Conservation (phyloP, 345 rosid species). For the Salix koriyanagi region DNA sequence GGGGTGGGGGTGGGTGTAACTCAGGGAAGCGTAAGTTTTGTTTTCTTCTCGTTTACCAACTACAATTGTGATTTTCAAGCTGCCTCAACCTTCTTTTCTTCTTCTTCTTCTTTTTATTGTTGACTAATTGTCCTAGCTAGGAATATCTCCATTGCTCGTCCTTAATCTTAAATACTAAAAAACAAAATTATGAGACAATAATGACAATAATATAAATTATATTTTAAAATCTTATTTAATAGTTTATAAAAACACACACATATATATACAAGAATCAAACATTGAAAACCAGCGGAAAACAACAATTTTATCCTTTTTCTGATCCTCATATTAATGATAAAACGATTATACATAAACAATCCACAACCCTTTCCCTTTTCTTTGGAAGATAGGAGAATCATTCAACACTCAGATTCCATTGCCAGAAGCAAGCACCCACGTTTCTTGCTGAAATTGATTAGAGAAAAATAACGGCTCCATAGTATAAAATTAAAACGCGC, state of each 20-base stretch:
- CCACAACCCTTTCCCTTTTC: no score
- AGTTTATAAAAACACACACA: no score
- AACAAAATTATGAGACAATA: no score
- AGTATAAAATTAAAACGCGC: neutral
- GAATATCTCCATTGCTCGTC: neutral
- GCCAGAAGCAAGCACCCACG: neutral
- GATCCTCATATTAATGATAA: neutral
- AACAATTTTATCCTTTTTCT: neutral
- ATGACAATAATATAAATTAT: no score
- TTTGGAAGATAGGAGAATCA: neutral
- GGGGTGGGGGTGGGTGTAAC: neutral
- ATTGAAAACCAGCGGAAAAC: neutral
- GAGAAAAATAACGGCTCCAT: neutral
- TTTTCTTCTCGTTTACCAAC: conserved; percentile 35
- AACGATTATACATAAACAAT: neutral
- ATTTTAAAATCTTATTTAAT: no score
- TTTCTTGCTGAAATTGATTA: neutral
- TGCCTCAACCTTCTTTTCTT: neutral
- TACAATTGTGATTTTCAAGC: conserved; percentile 24
- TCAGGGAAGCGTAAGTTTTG: conserved; percentile 13
- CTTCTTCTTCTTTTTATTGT: neutral
- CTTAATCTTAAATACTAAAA: neutral
- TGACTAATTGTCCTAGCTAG: conserved; percentile 23
- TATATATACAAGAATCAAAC: no score
- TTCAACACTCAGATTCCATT: neutral